These are phyloP conservation scores for Myxozyma kluyveri DNA, from an alignment of 805 yeast species.

Conservation along the genomic window DNA sequence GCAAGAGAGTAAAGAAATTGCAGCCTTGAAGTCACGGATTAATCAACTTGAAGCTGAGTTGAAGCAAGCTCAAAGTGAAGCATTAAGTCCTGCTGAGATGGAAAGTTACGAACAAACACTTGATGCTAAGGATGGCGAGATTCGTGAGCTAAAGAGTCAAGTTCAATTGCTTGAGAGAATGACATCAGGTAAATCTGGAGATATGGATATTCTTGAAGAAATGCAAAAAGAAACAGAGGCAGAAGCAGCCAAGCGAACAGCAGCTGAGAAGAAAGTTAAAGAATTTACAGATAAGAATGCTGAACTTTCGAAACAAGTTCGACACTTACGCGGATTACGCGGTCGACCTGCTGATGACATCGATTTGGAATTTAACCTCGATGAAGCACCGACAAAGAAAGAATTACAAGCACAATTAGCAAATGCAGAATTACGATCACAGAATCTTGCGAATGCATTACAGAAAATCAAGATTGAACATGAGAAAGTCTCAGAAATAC, in stretches of 20 bases:
- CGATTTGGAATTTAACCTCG: neutral
- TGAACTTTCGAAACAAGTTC: slow-evolving; percentile 4
- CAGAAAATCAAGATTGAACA: slow-evolving; percentile 5
- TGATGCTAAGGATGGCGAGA: slow-evolving; percentile 2
- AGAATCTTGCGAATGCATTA: neutral
- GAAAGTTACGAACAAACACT: neutral
- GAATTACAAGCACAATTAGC: slow-evolving; percentile 6
- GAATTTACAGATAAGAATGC: slow-evolving; percentile 4
- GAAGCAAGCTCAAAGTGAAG: neutral
- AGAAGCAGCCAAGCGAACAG: slow-evolving; percentile 20
- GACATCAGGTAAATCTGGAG: neutral
- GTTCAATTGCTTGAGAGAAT: no score
- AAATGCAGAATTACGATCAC: slow-evolving; percentile 1
- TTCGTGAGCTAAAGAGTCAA: neutral
- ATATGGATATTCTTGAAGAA: neutral
- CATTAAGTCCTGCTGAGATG: neutral
- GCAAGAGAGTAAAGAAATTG: neutral
- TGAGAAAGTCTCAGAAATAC: neutral
- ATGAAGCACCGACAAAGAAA: neutral
- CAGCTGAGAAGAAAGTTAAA: slow-evolving; percentile 17
- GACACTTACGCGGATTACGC: slow-evolving; percentile 2
- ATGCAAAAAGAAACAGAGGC: slow-evolving; percentile 10
- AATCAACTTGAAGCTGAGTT: slow-evolving; percentile 8
- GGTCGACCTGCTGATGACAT: neutral
- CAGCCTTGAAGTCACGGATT: neutral